Conservation (phyloP, 768 basidiomycete genomes). For the Suillus ampliporus region DNA sequence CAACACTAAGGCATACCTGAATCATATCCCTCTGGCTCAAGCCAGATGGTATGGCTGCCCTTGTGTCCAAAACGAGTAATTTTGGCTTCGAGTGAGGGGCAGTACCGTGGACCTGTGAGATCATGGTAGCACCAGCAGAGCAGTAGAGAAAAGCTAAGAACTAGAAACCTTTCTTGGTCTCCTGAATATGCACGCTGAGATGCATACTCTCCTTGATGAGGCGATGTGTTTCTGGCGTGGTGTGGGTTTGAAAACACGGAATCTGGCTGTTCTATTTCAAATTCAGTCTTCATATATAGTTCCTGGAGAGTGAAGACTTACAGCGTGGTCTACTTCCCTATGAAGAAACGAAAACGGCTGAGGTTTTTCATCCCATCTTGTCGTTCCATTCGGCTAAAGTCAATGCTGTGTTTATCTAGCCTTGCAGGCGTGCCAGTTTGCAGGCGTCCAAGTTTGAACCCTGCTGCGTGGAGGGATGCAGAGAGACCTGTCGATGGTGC, state of each 20-base stretch:
- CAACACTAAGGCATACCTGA: slow-evolving; percentile 57
- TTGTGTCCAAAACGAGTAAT: slow-evolving; percentile 80
- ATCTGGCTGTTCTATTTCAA: slow-evolving; percentile 71
- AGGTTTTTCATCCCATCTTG: slow-evolving; percentile 75
- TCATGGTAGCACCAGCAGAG: not conserved
- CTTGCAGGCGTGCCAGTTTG: slow-evolving; percentile 91
- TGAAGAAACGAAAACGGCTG: slow-evolving; percentile 81
- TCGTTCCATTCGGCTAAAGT: slow-evolving; percentile 62
- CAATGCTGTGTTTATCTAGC: slow-evolving; percentile 69
- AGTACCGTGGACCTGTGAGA: slow-evolving; percentile 81
- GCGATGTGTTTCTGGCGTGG: slow-evolving; percentile 74
- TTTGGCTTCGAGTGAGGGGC: slow-evolving; percentile 90
- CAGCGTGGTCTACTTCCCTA: slow-evolving; percentile 71
- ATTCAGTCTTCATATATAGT: slow-evolving; percentile 3
- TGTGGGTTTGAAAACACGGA: slow-evolving; percentile 71
- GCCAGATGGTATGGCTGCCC: slow-evolving; percentile 76
- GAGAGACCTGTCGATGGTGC: slow-evolving; percentile 78
- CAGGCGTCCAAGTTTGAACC: slow-evolving; percentile 82
- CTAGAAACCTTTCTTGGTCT: slow-evolving; percentile 77
- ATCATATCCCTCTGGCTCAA: slow-evolving; percentile 92
- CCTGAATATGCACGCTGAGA: slow-evolving; percentile 83
- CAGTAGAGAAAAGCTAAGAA: not conserved
- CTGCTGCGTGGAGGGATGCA: slow-evolving; percentile 71
- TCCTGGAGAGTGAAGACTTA: slow-evolving; percentile 33
- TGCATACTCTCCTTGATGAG: slow-evolving; percentile 80